Percentiles rank a stretch among this genome's conserved stretches.
Conservation (phyloP, 768 basidiomycete genomes). For the Lentinula sp. region DNA sequence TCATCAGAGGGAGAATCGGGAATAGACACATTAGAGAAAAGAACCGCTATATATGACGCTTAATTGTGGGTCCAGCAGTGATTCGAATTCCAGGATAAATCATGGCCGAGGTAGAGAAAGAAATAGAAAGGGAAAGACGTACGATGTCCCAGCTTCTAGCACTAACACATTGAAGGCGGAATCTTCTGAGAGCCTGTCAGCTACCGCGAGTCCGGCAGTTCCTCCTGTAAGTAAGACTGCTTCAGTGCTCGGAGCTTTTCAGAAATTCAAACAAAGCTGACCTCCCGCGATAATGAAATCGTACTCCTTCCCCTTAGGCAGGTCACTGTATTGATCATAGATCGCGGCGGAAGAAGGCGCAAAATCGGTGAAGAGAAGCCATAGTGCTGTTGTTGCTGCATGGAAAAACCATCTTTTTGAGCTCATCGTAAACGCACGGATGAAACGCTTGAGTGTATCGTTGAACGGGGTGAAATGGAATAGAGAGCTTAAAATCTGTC, state of each 20-base stretch:
- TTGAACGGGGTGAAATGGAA: not conserved
- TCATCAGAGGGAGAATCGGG: not conserved
- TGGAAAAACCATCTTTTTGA: not conserved
- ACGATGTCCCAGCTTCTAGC: constrained; percentile 20
- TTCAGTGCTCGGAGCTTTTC: not conserved
- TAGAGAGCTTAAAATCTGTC: not conserved
- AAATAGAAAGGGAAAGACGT: not conserved
- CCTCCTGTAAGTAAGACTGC: constrained; percentile 2
- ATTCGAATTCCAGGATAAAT: not conserved
- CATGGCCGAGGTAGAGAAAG: not conserved
- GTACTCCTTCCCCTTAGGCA: constrained; percentile 3
- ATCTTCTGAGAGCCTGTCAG: constrained; percentile 28
- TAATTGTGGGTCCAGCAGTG: not conserved
- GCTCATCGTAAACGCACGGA: not conserved
- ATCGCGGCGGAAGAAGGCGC: not conserved
- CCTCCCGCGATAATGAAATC: constrained; percentile 12
- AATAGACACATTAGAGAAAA: constrained; percentile 5
- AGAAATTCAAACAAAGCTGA: not conserved
- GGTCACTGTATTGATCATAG: not conserved
- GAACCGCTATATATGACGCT: not conserved
- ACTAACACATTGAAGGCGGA: constrained; percentile 28
- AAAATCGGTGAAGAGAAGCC: not conserved
- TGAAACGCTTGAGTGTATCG: not conserved
- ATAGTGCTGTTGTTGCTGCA: not conserved
- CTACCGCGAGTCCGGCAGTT: constrained; percentile 31